Evolutionary conservation across 192 early-diverging fungal species (phyloP), one percentile per base, ranked within the genome.

Genomic region (Nowakowskiella sp.): DNA sequence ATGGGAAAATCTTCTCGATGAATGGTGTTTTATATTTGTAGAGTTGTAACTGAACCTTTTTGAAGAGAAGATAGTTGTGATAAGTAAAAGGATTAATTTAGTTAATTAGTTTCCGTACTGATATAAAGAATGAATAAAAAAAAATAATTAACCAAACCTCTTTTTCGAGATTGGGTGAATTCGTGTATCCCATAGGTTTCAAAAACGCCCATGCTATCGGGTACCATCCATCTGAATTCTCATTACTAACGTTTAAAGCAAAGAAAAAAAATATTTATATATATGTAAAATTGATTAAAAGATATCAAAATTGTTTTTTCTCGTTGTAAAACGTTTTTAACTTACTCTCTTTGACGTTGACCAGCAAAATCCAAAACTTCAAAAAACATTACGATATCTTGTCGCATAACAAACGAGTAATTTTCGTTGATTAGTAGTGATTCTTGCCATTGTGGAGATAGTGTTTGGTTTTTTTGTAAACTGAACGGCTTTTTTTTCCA

Each of bases 201-300:
- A 77, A 33, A 47, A 71, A 77, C n/a, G 63, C 74, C 70, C 70
- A 77, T 8, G 68, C 64, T 19, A 77, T 54, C 19, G 62, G 56
- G 31, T 67, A 28, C 67, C 70, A 77, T n/a, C 69, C 69, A 39
- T 72, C 73, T 29, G 48, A 36, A 22, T 49, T 42, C 47, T 49
- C n/a, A n/a, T 51, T 8, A 2, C 21, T 10, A 36, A 26, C 48
- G 6, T 6, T 13, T 1, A 22, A 10, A 32, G 46, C 23, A 57
- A 1, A 1, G 22, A 23, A 2, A 2, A 31, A 21, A 49, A 26
- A 8, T 27, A n/a, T 16, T 55, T 2, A 29, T 8, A 16, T 1
- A 8, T 16, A 28, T 23, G 25, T 64, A n/a, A 23, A 30, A 23
- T 6, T 5, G 58, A 4, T 4, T 23, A 33, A 45, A 6, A 23